Percentiles rank a stretch among this genome's conserved stretches.
These are phyloP conservation scores for Colletotrichum truncatum DNA, from an alignment of 2,329 filamentous ascomycete genomes.

Conservation along the genomic window DNA sequence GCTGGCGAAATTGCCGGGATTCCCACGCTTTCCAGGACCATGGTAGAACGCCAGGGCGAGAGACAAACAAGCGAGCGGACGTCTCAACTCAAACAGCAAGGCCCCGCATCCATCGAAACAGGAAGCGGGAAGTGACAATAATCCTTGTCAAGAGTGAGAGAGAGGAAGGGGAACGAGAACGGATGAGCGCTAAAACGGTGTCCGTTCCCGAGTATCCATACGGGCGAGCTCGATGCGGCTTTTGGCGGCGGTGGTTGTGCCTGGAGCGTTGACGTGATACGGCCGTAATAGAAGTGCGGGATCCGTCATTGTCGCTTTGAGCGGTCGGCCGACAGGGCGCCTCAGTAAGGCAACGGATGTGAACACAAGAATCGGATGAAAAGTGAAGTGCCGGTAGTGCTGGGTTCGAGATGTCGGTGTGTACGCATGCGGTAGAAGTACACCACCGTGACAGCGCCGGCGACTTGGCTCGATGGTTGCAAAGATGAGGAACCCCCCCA, in stretches of 20 bases:
- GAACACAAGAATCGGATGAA: background rate
- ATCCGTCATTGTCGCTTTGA: background rate
- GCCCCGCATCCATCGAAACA: background rate
- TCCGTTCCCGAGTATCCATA: background rate
- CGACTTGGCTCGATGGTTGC: too few relatives aligned
- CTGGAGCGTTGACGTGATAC: background rate
- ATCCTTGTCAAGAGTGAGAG: background rate
- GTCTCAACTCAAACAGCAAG: background rate
- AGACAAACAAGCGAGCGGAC: background rate
- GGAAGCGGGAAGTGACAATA: background rate
- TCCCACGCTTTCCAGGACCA: slow-evolving; percentile 19
- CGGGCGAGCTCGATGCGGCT: background rate
- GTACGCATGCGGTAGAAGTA: background rate
- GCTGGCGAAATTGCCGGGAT: slow-evolving; percentile 13
- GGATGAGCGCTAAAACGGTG: background rate
- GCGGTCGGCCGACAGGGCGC: background rate
- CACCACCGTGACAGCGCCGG: background rate
- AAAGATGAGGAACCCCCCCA: too few relatives aligned
- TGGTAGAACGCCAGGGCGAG: slow-evolving; percentile 6
- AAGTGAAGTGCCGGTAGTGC: background rate
- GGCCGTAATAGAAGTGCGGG: slow-evolving; percentile 13
- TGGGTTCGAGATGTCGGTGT: background rate
- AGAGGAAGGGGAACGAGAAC: background rate
- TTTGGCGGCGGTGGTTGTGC: background rate
- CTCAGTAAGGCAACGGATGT: background rate